Conservation (phyloP, 805 yeast species). For the Yamadazyma takamatsuzukensis region DNA sequence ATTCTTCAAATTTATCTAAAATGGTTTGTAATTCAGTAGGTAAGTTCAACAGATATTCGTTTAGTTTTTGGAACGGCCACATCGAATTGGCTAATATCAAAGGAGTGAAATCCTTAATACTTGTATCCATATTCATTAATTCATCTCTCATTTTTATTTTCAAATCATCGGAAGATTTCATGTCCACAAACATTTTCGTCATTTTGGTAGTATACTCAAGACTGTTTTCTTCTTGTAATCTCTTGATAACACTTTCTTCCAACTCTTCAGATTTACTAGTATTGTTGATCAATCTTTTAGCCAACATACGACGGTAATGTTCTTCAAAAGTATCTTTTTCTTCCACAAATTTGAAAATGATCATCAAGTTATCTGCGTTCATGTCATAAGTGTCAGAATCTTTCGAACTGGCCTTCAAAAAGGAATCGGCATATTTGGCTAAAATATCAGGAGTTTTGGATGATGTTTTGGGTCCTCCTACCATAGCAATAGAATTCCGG, state of each 20-base stretch:
- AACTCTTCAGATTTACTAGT: slow-evolving; percentile 80
- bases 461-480: slow-evolving; percentile 50
- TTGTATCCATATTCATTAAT: slow-evolving; percentile 19
- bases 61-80: slow-evolving; percentile 70
- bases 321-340: slow-evolving; percentile 96
- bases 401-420: slow-evolving; percentile 72
- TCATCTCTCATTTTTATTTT: slow-evolving; percentile 53
- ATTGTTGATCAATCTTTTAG: slow-evolving; percentile 84
- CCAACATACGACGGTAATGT: slow-evolving; percentile 83
- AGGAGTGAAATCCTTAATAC: slow-evolving; percentile 56
- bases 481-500: slow-evolving; percentile 67
- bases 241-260: slow-evolving; percentile 81
- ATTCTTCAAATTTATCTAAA: slow-evolving; percentile 60
- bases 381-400: slow-evolving; percentile 68
- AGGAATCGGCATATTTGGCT: slow-evolving; percentile 83
- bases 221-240: slow-evolving; percentile 84
- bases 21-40: slow-evolving; percentile 68
- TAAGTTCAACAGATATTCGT: slow-evolving; percentile 44
- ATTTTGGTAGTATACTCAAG: slow-evolving; percentile 90
- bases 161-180: slow-evolving; percentile 77
- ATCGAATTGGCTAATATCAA: slow-evolving; percentile 80
- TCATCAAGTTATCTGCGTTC: slow-evolving; percentile 81
- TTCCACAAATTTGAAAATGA: slow-evolving; percentile 78
- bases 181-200: slow-evolving; percentile 94
- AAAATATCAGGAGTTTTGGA: slow-evolving; percentile 91